Conservation (phyloP, 2,329 filamentous ascomycete genomes). For the Diaporthe australafricana region DNA sequence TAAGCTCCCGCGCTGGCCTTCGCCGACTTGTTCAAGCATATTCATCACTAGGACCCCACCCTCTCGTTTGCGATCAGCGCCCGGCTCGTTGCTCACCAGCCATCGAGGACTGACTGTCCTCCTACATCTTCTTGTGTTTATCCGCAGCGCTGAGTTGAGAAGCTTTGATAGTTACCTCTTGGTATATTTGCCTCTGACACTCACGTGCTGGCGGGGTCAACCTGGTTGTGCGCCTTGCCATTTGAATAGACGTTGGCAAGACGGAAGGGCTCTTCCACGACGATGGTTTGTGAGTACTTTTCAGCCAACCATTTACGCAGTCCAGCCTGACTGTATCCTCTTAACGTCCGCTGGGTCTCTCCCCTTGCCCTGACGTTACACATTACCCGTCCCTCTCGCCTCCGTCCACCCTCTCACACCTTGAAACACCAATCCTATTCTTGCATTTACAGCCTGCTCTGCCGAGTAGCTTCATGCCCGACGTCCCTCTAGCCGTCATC, state of each 20-base stretch:
- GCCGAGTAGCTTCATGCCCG: conserved; percentile 12
- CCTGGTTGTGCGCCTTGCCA: conserved; percentile 13
- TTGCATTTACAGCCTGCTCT: not conserved
- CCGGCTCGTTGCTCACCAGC: conserved; percentile 16
- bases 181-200: conserved; percentile 22
- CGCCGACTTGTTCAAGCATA: not conserved
- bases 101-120: conserved; percentile 16
- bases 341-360: conserved; percentile 9
- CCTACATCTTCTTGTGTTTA: not conserved
- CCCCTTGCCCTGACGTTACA: not conserved
- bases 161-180: conserved; percentile 28
- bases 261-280: conserved; percentile 14
- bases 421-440: conserved; percentile 22
- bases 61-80: conserved; percentile 7
- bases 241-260: not conserved
- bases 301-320: not conserved
- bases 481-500: conserved; percentile 15
- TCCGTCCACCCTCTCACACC: conserved; percentile 16
- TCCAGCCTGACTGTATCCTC: conserved; percentile 23
- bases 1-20: conserved; percentile 20
- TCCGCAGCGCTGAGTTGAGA: not conserved
- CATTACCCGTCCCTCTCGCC: conserved; percentile 1
- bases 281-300: conserved; percentile 37
- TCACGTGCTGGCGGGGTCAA: conserved; percentile 19
- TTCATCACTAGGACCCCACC: conserved; percentile 19